phyloP scores from a whole-genome alignment of 495 filamentous ascomycete species.

The Podospora comata region DNA sequence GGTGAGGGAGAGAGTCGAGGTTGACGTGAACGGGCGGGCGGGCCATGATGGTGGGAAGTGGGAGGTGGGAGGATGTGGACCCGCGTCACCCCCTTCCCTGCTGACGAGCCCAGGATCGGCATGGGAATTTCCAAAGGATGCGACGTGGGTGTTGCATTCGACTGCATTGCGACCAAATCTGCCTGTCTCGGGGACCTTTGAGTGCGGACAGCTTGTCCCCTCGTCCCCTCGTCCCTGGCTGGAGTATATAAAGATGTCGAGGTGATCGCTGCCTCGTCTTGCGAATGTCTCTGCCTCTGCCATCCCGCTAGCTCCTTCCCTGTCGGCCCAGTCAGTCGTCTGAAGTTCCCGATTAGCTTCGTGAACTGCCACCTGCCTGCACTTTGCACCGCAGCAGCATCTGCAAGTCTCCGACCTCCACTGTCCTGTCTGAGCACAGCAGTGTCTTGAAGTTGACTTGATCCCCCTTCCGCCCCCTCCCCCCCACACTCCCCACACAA shows the following conservation, averaged over 20 bases:
- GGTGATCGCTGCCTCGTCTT: conserved; percentile 1
- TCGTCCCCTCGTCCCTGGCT: background rate
- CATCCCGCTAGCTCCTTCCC: conserved; percentile 3
- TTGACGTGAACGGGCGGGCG: conserved; percentile 9
- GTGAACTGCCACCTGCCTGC: background rate
- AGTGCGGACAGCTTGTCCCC: background rate
- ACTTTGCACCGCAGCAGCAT: background rate
- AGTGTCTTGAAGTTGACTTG: background rate
- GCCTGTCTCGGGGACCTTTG: conserved; percentile 10
- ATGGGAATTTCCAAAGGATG: conserved; percentile 20
- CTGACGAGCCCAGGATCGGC: conserved; percentile 17
- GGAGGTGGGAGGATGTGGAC: background rate
- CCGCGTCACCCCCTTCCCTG: conserved; percentile 1
- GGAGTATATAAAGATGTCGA: conserved; percentile 22
- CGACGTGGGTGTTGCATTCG: conserved; percentile 11
- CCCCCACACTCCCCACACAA: background rate
- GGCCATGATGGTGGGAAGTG: background rate
- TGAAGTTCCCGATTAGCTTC: background rate
- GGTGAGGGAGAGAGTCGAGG: background rate
- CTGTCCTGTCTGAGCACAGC: background rate
- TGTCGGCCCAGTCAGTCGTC: background rate
- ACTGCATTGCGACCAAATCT: conserved; percentile 13
- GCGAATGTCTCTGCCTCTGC: background rate
- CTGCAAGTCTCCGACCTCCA: background rate
- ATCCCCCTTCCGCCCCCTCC: background rate